Evolutionary conservation across 768 basidiomycete genomes (phyloP).

Genomic region (Hericium rajendrae): DNA sequence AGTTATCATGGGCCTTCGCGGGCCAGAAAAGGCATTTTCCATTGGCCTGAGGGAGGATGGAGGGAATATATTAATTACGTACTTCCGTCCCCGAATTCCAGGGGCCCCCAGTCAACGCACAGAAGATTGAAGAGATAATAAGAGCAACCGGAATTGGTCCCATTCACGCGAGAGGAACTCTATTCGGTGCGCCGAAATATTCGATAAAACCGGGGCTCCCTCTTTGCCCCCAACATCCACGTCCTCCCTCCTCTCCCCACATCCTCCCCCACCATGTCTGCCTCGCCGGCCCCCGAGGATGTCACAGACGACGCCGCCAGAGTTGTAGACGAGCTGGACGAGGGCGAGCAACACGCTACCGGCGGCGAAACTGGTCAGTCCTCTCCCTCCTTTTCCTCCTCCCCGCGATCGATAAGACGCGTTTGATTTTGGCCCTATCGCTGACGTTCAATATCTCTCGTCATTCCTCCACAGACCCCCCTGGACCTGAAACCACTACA

Average conservation of each 20-base stretch:
- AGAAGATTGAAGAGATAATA: constrained; percentile 19
- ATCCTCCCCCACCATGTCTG: constrained; percentile 41
- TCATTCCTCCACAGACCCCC: constrained; percentile 24
- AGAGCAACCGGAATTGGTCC: constrained; percentile 34
- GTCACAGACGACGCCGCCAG: constrained; percentile 34
- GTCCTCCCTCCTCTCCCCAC: constrained; percentile 23
- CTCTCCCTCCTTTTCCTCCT: background rate
- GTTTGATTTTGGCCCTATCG: constrained; percentile 7
- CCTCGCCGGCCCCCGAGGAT: constrained; percentile 49
- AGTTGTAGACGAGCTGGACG: constrained; percentile 50
- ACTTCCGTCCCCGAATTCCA: constrained; percentile 13
- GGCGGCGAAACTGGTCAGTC: constrained; percentile 21
- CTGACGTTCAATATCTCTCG: constrained; percentile 21
- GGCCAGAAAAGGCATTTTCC: constrained; percentile 15
- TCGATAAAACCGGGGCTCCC: constrained; percentile 63
- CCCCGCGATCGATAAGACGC: constrained; percentile 16
- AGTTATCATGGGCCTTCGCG: background rate
- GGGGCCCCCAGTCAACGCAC: constrained; percentile 15
- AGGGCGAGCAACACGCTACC: constrained; percentile 34
- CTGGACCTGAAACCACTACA: constrained; percentile 24
- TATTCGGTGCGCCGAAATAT: constrained; percentile 28
- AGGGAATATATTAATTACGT: constrained; percentile 17
- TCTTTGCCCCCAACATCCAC: constrained; percentile 30
- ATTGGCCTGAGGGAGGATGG: constrained; percentile 10
- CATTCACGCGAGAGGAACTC: constrained; percentile 58